Evolutionary conservation across 2,329 filamentous ascomycete genomes (phyloP), one percentile per base, ranked within the genome.

Genomic region (Fusarium coffeatum): DNA sequence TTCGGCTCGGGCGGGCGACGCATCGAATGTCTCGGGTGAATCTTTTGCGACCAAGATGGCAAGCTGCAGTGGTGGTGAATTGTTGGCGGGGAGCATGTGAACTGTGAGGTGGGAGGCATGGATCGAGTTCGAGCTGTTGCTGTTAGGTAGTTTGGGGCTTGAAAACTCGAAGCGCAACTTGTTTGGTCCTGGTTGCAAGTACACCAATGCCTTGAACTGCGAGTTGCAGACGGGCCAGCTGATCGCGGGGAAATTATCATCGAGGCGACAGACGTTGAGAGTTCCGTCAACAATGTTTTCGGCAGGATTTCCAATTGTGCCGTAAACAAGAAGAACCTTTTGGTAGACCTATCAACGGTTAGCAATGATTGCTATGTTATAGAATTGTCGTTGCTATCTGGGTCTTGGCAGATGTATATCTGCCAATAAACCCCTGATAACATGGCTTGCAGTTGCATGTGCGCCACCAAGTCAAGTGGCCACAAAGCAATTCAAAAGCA

Each of bases 161-260:
- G 87, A 87, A 77, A 97, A 98, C 77, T 98, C 95, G 72, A 98
- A 91, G 25, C 93, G 91, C 30, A 98, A 81, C 72, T 89, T 90
- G 80, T 99, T 99, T 57, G 93, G 92, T 1, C 96, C 96, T 7
- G 96, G 94, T 69, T 92, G 89, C n/a, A 99, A 87, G 79, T 97
- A 93, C 12, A 98, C 87, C 30, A 98, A 84, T 8, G 92, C 92
- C 82, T 98, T 98, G 86, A 98, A 98, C 78, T 94, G 90, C 5
- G 93, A 97, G 68, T 93, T 91, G 77, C 86, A 91, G 13, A 98
- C 95, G 2, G 94, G 95, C 94, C 95, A 98, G 72, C 85, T 87
- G 15, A 90, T 92, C 1, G 92, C 83, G 9, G 95, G 94, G 78
- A 98, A 97, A 66, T 84, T 89, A 78, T 97, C 93, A 79, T 97